phyloP scores from a whole-genome alignment of 2,329 filamentous ascomycete genomes.

The Clonostachys sp. region DNA sequence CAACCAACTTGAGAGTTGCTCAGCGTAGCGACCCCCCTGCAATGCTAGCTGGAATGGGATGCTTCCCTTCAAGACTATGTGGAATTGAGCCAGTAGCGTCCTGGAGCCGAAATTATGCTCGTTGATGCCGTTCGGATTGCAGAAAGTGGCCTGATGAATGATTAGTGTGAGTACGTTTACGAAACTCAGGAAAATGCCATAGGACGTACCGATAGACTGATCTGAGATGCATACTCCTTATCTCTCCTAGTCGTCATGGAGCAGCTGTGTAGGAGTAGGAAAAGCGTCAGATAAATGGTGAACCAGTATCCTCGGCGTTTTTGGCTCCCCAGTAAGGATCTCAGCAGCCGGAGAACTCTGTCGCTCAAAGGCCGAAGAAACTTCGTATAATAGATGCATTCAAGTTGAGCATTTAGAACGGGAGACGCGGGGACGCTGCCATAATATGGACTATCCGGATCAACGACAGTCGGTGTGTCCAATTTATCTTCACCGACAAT shows the following conservation, averaged over 20 bases:
- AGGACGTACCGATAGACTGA: not conserved
- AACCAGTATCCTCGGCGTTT: constrained; percentile 1
- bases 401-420: not conserved
- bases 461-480: not conserved
- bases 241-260: constrained; percentile 3
- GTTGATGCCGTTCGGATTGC: not conserved
- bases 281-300: constrained; percentile 5
- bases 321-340: not conserved
- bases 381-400: not conserved
- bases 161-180: not conserved
- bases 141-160: not conserved
- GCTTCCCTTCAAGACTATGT: not conserved
- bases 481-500: not conserved
- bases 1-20: not conserved
- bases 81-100: not conserved
- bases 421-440: not conserved
- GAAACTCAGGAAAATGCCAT: not conserved
- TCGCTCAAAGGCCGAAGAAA: not conserved
- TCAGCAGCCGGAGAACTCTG: not conserved
- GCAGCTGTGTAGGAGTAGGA: constrained; percentile 7
- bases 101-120: not conserved
- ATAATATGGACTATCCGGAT: not conserved
- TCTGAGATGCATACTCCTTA: not conserved
- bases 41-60: not conserved
- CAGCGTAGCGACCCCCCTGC: not conserved